These are phyloP conservation scores for Amylocarpus encephaloides DNA, from an alignment of 2,329 filamentous ascomycete genomes.

Conservation along the genomic window DNA sequence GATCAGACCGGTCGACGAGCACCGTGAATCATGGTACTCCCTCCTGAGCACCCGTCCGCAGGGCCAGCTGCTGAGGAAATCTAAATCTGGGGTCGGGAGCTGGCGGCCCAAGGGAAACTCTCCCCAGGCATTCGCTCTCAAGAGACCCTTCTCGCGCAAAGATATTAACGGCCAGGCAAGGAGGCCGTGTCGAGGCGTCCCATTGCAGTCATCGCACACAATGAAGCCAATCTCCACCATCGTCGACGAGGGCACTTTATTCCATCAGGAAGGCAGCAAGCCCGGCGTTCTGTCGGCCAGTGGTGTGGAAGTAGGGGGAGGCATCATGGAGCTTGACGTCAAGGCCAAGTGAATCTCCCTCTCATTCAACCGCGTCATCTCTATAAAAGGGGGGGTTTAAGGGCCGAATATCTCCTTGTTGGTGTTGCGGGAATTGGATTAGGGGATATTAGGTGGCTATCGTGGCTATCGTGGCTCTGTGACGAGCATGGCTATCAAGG, in stretches of 20 bases:
- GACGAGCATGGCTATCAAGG: too few species aligned
- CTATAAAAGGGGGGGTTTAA: neutral
- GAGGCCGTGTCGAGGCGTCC: conserved; percentile 2
- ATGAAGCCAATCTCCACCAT: neutral
- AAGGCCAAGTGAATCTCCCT: neutral
- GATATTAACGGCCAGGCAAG: conserved; percentile 12
- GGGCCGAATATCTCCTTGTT: neutral
- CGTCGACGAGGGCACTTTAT: neutral
- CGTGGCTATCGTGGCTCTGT: neutral
- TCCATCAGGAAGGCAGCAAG: conserved; percentile 3
- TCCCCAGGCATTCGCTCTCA: neutral
- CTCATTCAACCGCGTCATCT: neutral
- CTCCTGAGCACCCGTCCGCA: conserved; percentile 20
- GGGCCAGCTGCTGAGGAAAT: conserved; percentile 21
- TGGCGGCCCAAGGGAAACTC: conserved; percentile 22
- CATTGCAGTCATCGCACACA: too few species aligned
- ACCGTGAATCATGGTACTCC: too few species aligned
- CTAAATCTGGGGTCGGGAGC: conserved; percentile 28
- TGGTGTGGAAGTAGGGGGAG: neutral
- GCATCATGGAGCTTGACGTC: neutral
- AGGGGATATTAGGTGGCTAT: neutral
- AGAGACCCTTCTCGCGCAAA: neutral
- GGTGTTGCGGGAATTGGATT: neutral
- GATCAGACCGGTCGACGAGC: too few species aligned
- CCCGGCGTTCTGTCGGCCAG: neutral